Evolutionary conservation across 2,329 filamentous ascomycete genomes (phyloP).

Genomic region (Calonectria pteridis): DNA sequence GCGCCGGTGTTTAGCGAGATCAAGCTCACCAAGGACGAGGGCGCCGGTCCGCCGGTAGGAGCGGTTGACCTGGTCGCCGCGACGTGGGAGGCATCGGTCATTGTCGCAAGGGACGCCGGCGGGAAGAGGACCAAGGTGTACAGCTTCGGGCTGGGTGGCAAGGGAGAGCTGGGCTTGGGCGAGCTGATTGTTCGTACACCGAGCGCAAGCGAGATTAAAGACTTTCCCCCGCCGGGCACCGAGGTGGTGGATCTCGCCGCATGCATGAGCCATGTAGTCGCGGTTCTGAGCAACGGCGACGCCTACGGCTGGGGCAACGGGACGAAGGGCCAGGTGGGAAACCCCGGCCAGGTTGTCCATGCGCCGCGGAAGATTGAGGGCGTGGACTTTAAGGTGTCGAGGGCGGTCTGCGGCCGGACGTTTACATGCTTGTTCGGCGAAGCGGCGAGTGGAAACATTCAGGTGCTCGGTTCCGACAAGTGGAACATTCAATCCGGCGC

Average conservation of each 20-base stretch:
- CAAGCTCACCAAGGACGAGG: conserved; percentile 49
- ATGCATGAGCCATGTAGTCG: conserved; percentile 83
- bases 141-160: conserved; percentile 74
- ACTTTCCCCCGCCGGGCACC: conserved; percentile 73
- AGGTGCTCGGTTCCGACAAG: conserved; percentile 81
- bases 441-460: conserved; percentile 67
- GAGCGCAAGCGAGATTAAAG: conserved; percentile 61
- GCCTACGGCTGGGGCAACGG: conserved; percentile 92
- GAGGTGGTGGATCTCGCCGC: conserved; percentile 76
- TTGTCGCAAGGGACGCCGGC: conserved; percentile 63
- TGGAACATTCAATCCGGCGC: conserved; percentile 72
- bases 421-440: conserved; percentile 81
- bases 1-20: conserved; percentile 55
- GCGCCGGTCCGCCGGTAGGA: conserved; percentile 45
- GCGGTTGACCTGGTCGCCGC: conserved; percentile 68
- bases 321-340: conserved; percentile 86
- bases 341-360: conserved; percentile 65
- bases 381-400: conserved; percentile 71
- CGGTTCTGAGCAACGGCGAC: conserved; percentile 79
- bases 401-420: conserved; percentile 84
- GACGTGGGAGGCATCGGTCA: conserved; percentile 81
- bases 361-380: conserved; percentile 71
- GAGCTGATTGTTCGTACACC: conserved; percentile 62
- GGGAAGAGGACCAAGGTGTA: conserved; percentile 65
- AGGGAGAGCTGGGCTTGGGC: conserved; percentile 80